phyloP scores from a whole-genome alignment of 257 asterid genomes.

The Avicennia marina region DNA sequence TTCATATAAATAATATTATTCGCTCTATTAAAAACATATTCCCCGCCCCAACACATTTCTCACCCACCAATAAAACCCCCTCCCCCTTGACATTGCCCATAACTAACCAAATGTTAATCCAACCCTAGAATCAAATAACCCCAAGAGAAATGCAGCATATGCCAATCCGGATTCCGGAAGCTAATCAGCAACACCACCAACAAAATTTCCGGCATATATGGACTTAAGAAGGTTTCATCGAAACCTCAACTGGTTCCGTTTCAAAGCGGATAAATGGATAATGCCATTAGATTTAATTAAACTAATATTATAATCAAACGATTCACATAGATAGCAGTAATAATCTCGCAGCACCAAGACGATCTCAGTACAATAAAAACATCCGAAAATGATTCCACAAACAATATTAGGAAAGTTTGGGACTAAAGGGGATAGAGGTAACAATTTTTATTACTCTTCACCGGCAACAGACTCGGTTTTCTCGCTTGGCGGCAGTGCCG shows the following conservation, averaged over 20 bases:
- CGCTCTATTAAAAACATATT: no score
- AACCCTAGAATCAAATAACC: not conserved
- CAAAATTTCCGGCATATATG: not conserved
- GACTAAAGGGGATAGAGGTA: not conserved
- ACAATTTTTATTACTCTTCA: slow-evolving; percentile 22
- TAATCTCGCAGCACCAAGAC: no score
- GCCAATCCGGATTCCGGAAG: not conserved
- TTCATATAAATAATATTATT: no score
- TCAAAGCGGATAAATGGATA: no score
- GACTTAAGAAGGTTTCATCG: no score
- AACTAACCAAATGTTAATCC: not conserved
- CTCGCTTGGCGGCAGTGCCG: slow-evolving; percentile 48
- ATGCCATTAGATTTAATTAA: slow-evolving; percentile 7
- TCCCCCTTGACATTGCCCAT: no score
- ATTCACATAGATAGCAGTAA: slow-evolving; percentile 17
- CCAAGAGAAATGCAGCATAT: slow-evolving; percentile 1
- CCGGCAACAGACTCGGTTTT: slow-evolving; percentile 40
- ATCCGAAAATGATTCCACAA: slow-evolving; percentile 10
- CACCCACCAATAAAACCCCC: no score
- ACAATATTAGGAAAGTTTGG: slow-evolving; percentile 14
- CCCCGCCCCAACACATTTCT: no score
- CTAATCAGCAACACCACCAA: not conserved
- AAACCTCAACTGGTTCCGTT: no score
- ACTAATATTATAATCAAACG: slow-evolving; percentile 18
- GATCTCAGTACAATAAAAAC: slow-evolving; percentile 20